Evolutionary conservation across 371 early-diverging fungal species (phyloP).

Genomic region (Lichtheimia corymbifera): DNA sequence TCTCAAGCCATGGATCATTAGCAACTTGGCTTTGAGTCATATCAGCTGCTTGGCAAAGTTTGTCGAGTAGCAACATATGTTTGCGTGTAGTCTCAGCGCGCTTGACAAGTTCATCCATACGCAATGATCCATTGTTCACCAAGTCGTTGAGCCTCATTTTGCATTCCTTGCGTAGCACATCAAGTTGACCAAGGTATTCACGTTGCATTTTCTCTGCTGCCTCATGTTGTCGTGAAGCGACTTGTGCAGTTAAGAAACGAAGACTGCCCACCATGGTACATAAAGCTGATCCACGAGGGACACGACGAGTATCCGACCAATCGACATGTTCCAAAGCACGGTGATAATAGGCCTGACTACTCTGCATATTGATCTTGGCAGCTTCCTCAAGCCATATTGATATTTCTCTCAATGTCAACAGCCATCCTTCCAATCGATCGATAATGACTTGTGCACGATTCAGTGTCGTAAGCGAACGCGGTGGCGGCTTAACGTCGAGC

Average conservation of each 20-base stretch:
- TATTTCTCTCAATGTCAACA: slow-evolving; percentile 22
- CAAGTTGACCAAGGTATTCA: slow-evolving; percentile 24
- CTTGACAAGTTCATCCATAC: slow-evolving; percentile 31
- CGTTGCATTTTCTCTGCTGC: slow-evolving; percentile 16
- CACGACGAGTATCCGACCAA: slow-evolving; percentile 6
- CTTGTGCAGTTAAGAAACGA: slow-evolving; percentile 23
- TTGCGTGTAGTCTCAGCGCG: slow-evolving; percentile 37
- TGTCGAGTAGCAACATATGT: slow-evolving; percentile 26
- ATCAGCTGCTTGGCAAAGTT: slow-evolving; percentile 33
- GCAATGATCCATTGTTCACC: slow-evolving; percentile 19
- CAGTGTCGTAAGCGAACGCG: slow-evolving; percentile 7
- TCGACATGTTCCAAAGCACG: slow-evolving; percentile 25
- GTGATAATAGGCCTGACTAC: slow-evolving; percentile 30
- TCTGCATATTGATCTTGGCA: slow-evolving; percentile 27
- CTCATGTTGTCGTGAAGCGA: slow-evolving; percentile 31
- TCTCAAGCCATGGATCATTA: slow-evolving; percentile 46
- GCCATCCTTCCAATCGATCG: slow-evolving; percentile 31
- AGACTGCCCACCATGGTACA: slow-evolving; percentile 23
- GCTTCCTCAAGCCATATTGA: slow-evolving; percentile 35
- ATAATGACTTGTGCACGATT: slow-evolving; percentile 40
- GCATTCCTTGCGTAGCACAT: slow-evolving; percentile 27
- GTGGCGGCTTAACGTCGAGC: not conserved
- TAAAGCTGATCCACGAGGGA: slow-evolving; percentile 11
- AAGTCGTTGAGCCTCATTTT: slow-evolving; percentile 27
- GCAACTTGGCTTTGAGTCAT: slow-evolving; percentile 9